Conservation (phyloP, 805 yeast genomes). For the Cyberlindnera americana region DNA sequence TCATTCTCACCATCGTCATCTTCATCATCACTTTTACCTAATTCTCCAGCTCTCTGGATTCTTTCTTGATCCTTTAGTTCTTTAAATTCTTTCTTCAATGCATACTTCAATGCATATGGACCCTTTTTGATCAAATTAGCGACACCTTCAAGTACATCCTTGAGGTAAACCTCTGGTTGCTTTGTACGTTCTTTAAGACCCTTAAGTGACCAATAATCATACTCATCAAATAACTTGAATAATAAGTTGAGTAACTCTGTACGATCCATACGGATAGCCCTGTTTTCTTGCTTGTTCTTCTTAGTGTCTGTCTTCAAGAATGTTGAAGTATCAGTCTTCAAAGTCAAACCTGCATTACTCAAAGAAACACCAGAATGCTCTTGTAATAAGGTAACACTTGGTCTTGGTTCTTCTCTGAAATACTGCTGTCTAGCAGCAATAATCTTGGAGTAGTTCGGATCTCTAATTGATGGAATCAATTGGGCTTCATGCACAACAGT, state of each 20-base stretch:
- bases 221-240: constrained; percentile 88
- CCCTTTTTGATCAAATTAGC: constrained; percentile 91
- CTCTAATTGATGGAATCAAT: constrained; percentile 72
- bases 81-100: constrained; percentile 86
- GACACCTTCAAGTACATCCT: constrained; percentile 85
- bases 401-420: constrained; percentile 46
- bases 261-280: constrained; percentile 92
- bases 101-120: constrained; percentile 90
- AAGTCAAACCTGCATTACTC: constrained; percentile 81
- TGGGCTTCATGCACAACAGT: constrained; percentile 91
- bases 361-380: constrained; percentile 86
- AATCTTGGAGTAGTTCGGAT: constrained; percentile 65
- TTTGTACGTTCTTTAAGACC: constrained; percentile 90
- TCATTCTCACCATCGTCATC: constrained; percentile 60
- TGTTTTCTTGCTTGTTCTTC: constrained; percentile 55
- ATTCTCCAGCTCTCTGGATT: constrained; percentile 58
- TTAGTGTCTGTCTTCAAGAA: constrained; percentile 54
- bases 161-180: constrained; percentile 92
- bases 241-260: constrained; percentile 84
- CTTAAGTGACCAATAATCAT: constrained; percentile 94
- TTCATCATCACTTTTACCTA: constrained; percentile 33
- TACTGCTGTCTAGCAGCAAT: constrained; percentile 52
- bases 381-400: constrained; percentile 63
- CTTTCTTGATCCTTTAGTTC: constrained; percentile 73
- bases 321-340: constrained; percentile 66